These are phyloP conservation scores for Daldinia sp. DNA, from an alignment of 2,329 filamentous ascomycete species.

Conservation along the genomic window DNA sequence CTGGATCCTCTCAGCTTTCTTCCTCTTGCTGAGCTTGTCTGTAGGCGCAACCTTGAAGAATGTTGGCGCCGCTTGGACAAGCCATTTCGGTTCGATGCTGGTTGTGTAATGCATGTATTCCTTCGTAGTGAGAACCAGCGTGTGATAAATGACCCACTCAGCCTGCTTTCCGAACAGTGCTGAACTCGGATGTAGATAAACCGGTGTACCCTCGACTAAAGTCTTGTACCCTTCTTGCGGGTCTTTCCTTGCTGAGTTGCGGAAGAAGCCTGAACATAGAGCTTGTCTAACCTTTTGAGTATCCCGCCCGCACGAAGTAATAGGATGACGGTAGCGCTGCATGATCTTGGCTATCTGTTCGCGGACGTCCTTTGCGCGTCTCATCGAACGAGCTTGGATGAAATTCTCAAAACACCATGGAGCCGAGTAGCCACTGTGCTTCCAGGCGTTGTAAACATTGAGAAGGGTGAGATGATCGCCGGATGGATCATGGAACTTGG, in stretches of 20 bases:
- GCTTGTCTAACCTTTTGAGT: slow-evolving; percentile 90
- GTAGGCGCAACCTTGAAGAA: slow-evolving; percentile 98
- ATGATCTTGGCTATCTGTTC: slow-evolving; percentile 95
- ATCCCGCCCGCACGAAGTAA: slow-evolving; percentile 87
- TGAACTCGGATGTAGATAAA: slow-evolving; percentile 92
- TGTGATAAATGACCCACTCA: slow-evolving; percentile 96
- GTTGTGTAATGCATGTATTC: slow-evolving; percentile 99
- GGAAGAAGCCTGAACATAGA: slow-evolving; percentile 93
- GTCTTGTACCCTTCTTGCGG: slow-evolving; percentile 98
- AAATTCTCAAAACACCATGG: slow-evolving; percentile 99
- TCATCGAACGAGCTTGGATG: slow-evolving; percentile 91
- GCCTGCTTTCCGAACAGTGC: slow-evolving; percentile 95
- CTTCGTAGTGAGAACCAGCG: slow-evolving; percentile 90
- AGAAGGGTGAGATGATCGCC: slow-evolving; percentile 95
- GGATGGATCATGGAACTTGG: slow-evolving; percentile 95
- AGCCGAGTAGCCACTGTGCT: slow-evolving; percentile 81
- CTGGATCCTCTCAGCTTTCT: slow-evolving; percentile 94
- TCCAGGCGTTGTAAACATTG: slow-evolving; percentile 99
- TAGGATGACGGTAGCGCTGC: slow-evolving; percentile 85
- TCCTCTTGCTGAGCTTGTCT: slow-evolving; percentile 87
- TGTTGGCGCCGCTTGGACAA: slow-evolving; percentile 96
- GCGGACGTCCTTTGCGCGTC: slow-evolving; percentile 89
- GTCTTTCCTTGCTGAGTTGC: slow-evolving; percentile 93
- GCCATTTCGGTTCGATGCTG: slow-evolving; percentile 90
- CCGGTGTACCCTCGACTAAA: slow-evolving; percentile 91